A percentile compares a stretch with the other conserved stretches of the same genome.
These are phyloP conservation scores for Ballota nigra DNA, from an alignment of 257 asterid genomes.

Conservation along the genomic window DNA sequence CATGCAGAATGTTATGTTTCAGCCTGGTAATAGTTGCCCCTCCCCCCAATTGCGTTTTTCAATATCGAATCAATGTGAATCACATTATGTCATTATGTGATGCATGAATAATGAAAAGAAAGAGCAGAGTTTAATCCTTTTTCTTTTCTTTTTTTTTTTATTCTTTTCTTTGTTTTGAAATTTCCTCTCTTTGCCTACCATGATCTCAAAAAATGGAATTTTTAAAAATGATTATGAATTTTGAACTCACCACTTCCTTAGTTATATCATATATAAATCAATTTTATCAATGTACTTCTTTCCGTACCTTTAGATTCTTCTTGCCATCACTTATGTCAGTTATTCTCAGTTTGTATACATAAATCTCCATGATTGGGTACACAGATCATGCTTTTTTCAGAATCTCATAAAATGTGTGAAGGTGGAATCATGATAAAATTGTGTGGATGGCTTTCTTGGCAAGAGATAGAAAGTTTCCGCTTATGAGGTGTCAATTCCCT, in stretches of 20 bases:
- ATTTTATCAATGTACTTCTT: background rate
- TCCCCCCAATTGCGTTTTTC: background rate
- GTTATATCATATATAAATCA: background rate
- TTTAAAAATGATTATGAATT: background rate
- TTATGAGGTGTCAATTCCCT: conserved; percentile 4
- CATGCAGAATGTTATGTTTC: conserved; percentile 37
- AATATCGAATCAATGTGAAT: background rate
- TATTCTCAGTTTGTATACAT: background rate
- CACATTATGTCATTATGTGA: too few relatives aligned
- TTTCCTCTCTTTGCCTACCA: background rate
- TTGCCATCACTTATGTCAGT: background rate
- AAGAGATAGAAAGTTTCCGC: background rate
- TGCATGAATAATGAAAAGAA: background rate
- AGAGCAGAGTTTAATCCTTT: background rate
- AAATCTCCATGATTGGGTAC: background rate
- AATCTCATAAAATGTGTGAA: background rate
- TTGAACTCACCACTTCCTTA: background rate
- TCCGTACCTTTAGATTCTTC: background rate
- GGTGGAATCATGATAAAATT: background rate
- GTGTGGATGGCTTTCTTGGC: background rate
- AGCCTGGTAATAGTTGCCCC: conserved; percentile 37
- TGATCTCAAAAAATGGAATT: background rate
- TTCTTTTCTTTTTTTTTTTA: too few relatives aligned
- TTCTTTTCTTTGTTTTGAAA: background rate
- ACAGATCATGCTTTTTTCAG: background rate